A percentile compares a stretch with the other conserved stretches of the same genome.
These are phyloP conservation scores for Podaxis sp. DNA, from an alignment of 768 basidiomycete genomes.

Conservation along the genomic window DNA sequence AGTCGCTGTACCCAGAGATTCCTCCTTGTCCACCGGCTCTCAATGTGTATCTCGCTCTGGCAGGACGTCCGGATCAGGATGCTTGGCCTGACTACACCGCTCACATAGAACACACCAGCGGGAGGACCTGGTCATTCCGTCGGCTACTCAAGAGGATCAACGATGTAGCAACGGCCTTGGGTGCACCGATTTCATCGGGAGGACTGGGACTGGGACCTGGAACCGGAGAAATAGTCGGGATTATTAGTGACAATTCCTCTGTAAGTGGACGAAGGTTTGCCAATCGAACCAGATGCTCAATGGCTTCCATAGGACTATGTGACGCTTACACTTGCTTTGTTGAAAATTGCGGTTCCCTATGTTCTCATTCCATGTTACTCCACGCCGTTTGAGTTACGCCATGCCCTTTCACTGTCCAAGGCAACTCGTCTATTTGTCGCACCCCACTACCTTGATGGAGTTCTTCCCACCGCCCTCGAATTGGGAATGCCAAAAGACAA, in stretches of 20 bases:
- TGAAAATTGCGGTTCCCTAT: conserved; percentile 30
- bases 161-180: conserved; percentile 59
- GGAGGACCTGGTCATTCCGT: conserved; percentile 40
- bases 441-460: conserved; percentile 26
- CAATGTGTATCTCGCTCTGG: conserved; percentile 56
- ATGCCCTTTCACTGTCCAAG: conserved; percentile 31
- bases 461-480: conserved; percentile 31
- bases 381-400: conserved; percentile 35
- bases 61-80: conserved; percentile 52
- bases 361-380: conserved; percentile 35
- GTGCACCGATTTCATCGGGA: conserved; percentile 40
- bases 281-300: neutral
- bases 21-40: conserved; percentile 47
- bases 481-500: conserved; percentile 37
- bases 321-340: conserved; percentile 28
- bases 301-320: conserved; percentile 31
- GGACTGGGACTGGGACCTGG: conserved; percentile 52
- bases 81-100: conserved; percentile 54
- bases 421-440: conserved; percentile 34
- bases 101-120: conserved; percentile 55
- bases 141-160: conserved; percentile 51
- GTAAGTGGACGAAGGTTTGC: conserved; percentile 34
- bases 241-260: conserved; percentile 67
- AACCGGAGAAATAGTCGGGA: conserved; percentile 61
- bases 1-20: conserved; percentile 51